Percentiles rank a stretch among this genome's conserved stretches.
These are phyloP conservation scores for Diaporthe aspalathi DNA, from an alignment of 2,329 filamentous ascomycete genomes.

Conservation along the genomic window DNA sequence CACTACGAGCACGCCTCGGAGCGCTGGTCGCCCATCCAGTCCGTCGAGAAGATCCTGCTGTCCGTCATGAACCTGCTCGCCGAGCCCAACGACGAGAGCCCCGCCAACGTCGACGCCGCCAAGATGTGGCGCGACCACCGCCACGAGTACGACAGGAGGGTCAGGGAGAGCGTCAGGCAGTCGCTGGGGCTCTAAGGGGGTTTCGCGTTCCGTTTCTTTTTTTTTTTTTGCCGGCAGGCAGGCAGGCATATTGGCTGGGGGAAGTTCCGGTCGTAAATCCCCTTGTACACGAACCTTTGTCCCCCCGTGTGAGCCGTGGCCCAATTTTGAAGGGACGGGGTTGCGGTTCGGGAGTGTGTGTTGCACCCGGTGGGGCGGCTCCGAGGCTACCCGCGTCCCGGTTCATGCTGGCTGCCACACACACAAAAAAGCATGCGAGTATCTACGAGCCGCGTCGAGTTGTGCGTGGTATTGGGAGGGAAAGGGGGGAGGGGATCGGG, in stretches of 20 bases:
- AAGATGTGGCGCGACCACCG: constrained; percentile 94
- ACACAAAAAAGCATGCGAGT: neutral
- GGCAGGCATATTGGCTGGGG: no score
- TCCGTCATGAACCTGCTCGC: constrained; percentile 98
- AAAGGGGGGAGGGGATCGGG: no score
- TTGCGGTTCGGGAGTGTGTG: neutral
- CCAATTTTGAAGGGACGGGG: neutral
- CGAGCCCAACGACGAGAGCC: constrained; percentile 96
- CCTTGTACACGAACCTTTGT: no score
- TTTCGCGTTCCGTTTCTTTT: no score
- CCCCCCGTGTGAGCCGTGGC: no score
- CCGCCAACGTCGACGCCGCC: constrained; percentile 94
- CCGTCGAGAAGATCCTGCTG: constrained; percentile 96
- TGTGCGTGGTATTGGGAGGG: neutral
- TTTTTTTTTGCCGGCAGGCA: no score
- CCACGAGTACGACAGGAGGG: constrained; percentile 85
- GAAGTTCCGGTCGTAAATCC: no score
- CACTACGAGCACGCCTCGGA: constrained; percentile 97
- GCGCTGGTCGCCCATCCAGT: constrained; percentile 96
- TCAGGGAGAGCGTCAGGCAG: constrained; percentile 83
- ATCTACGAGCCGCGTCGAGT: neutral
- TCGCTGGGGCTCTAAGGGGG: constrained; percentile 76
- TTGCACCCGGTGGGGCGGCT: no score
- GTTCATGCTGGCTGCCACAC: neutral
- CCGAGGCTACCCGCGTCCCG: neutral